phyloP scores from a whole-genome alignment of 805 yeast species.

The Saccharomycopsis sp. region DNA sequence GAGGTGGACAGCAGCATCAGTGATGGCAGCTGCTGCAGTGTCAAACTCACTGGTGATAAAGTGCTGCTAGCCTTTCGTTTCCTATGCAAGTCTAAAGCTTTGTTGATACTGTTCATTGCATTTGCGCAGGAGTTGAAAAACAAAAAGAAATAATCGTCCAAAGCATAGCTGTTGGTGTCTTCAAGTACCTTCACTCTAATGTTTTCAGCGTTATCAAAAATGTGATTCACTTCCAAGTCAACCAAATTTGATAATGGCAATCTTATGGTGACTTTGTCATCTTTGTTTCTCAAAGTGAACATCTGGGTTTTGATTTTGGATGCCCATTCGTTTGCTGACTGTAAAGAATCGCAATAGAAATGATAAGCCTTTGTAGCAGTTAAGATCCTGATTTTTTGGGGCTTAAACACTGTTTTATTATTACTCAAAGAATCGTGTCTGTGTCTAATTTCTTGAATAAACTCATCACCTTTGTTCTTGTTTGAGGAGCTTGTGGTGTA shows the following conservation, averaged over 20 bases:
- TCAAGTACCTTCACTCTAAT: slow-evolving; percentile 56
- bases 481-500: too few relatives aligned
- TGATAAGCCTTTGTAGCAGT: slow-evolving; percentile 51
- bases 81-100: slow-evolving; percentile 6
- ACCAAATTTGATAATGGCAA: slow-evolving; percentile 65
- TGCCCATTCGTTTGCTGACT: slow-evolving; percentile 75
- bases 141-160: slow-evolving; percentile 65
- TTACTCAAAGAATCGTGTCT: not conserved
- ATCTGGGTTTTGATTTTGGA: slow-evolving; percentile 64
- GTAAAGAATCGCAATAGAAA: slow-evolving; percentile 65
- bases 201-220: slow-evolving; percentile 49
- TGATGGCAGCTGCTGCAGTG: too few relatives aligned
- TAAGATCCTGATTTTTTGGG: slow-evolving; percentile 46
- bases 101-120: slow-evolving; percentile 15
- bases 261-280: slow-evolving; percentile 65
- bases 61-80: too few relatives aligned
- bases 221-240: slow-evolving; percentile 47
- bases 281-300: slow-evolving; percentile 62
- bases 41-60: too few relatives aligned
- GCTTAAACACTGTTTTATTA: slow-evolving; percentile 16
- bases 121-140: slow-evolving; percentile 38
- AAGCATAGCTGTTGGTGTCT: slow-evolving; percentile 39
- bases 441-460: not conserved
- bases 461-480: slow-evolving; percentile 3
- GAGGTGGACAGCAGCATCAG: too few relatives aligned